phyloP scores from a whole-genome alignment of 2,329 filamentous ascomycete genomes.

The Epichloe elymi region DNA sequence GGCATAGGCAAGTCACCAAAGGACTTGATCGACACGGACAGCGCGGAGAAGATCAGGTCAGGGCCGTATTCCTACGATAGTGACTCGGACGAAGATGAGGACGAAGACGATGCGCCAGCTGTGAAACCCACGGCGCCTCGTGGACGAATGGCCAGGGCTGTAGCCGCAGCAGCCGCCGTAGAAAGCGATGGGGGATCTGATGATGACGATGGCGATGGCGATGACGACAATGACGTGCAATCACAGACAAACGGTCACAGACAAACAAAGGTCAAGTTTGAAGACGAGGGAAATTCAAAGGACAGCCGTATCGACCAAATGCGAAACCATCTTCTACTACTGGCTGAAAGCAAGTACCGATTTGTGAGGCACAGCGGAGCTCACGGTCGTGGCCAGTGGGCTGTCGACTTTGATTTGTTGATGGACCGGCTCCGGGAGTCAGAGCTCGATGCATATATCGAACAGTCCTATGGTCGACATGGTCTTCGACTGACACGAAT shows the following conservation, averaged over 20 bases:
- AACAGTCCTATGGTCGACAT: slow-evolving; percentile 60
- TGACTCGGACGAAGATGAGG: slow-evolving; percentile 22
- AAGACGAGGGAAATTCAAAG: slow-evolving; percentile 28
- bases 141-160: slow-evolving; percentile 6
- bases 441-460: slow-evolving; percentile 72
- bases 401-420: slow-evolving; percentile 66
- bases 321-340: slow-evolving; percentile 59
- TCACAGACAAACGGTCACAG: slow-evolving; percentile 23
- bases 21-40: slow-evolving; percentile 31
- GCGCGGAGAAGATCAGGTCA: slow-evolving; percentile 35
- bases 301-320: slow-evolving; percentile 43
- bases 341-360: slow-evolving; percentile 53
- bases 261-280: slow-evolving; percentile 36
- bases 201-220: slow-evolving; percentile 12
- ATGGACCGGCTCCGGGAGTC: slow-evolving; percentile 56
- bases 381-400: slow-evolving; percentile 60
- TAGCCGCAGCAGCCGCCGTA: neutral
- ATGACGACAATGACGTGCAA: slow-evolving; percentile 6
- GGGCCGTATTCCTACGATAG: slow-evolving; percentile 20
- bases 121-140: neutral
- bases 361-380: slow-evolving; percentile 57
- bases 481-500: slow-evolving; percentile 78
- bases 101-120: slow-evolving; percentile 12
- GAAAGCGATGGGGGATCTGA: slow-evolving; percentile 18
- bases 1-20: slow-evolving; percentile 44